A percentile compares a stretch with the other conserved stretches of the same genome.
These are phyloP conservation scores for Gossypium davidsonii DNA, from an alignment of 441 rosid genomes.

Conservation along the genomic window DNA sequence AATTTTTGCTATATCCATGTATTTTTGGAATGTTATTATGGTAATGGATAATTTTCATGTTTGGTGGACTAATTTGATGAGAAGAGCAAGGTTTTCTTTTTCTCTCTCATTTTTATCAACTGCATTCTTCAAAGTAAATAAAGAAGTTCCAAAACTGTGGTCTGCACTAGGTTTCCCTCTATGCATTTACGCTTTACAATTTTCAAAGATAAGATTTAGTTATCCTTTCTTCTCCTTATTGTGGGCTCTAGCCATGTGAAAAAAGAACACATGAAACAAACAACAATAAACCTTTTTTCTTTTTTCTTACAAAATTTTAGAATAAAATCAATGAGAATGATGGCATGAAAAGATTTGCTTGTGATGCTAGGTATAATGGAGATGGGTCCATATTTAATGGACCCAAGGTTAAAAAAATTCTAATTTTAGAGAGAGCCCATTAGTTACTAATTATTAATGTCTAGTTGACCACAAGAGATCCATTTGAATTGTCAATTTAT, in stretches of 20 bases:
- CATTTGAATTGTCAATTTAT: slow-evolving; percentile 24
- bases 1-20: too few species aligned
- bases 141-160: neutral
- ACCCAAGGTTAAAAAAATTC: slow-evolving; percentile 20
- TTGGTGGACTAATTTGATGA: neutral
- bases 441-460: slow-evolving; percentile 16
- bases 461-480: neutral
- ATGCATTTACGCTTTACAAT: neutral
- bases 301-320: neutral
- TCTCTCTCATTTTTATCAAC: neutral
- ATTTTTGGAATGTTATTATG: neutral
- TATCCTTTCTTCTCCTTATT: neutral
- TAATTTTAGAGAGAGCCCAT: slow-evolving; percentile 22
- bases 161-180: neutral
- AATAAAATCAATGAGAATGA: slow-evolving; percentile 15
- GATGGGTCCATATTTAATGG: slow-evolving; percentile 29
- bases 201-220: neutral
- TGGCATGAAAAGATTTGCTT: slow-evolving; percentile 11
- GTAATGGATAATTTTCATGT: neutral
- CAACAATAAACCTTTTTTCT: neutral
- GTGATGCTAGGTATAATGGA: slow-evolving; percentile 19
- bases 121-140: neutral
- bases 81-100: neutral
- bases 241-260: slow-evolving; percentile 43
- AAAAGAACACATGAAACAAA: slow-evolving; percentile 21